Conservation (phyloP, 768 basidiomycete genomes). For the Pleurotus giganteus region DNA sequence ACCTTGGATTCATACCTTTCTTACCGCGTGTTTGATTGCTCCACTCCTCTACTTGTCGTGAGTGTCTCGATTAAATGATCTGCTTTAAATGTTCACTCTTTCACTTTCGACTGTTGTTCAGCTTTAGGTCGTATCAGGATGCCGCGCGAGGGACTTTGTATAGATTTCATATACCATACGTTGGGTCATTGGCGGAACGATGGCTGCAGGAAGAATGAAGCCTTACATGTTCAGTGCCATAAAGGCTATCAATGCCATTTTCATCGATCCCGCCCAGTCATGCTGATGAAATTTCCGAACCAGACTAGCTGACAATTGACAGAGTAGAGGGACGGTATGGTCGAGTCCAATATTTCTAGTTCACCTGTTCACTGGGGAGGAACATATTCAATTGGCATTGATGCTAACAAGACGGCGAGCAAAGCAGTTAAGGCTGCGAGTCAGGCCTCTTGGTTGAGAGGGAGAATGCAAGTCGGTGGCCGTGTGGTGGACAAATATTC, state of each 20-base stretch:
- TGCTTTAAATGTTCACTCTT: background rate
- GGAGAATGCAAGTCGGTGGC: no score
- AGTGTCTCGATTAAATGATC: conserved; percentile 26
- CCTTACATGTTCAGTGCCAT: background rate
- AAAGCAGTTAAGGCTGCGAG: no score
- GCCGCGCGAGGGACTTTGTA: conserved; percentile 50
- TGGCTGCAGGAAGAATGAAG: conserved; percentile 63
- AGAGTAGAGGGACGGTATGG: no score
- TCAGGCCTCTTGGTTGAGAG: no score
- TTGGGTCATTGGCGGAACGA: conserved; percentile 63
- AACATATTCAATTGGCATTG: background rate
- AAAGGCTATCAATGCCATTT: no score
- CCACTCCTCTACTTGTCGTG: conserved; percentile 56
- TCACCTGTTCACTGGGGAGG: background rate
- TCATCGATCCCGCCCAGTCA: no score
- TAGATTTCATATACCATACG: conserved; percentile 59
- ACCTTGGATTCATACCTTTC: conserved; percentile 46
- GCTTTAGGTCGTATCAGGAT: conserved; percentile 50
- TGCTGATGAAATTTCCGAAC: no score
- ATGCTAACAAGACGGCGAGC: no score
- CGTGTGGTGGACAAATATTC: no score
- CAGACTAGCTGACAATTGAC: no score
- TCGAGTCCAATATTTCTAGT: no score
- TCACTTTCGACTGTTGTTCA: conserved; percentile 23
- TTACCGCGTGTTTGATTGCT: conserved; percentile 43